Percentiles rank a stretch among this genome's conserved stretches.
Evolutionary conservation across 305 asterid species (phyloP).

Genomic region (Fraxinus sp.): DNA sequence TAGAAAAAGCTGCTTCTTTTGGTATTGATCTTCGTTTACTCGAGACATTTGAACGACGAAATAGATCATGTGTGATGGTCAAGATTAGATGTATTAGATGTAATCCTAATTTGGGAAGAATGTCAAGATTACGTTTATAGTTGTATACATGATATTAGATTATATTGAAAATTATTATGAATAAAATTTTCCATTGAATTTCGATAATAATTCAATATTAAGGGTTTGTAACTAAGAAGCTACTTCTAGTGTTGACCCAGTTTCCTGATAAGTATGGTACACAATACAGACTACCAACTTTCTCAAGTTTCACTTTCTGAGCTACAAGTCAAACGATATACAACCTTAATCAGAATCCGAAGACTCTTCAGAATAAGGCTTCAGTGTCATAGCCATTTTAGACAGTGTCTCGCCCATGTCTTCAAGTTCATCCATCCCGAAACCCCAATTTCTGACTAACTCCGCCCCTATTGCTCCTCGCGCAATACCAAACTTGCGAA

Average conservation of each 20-base stretch:
- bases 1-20: background rate
- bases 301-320: background rate
- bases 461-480: conserved; percentile 70
- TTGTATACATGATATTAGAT: too few relatives aligned
- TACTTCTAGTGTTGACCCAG: background rate
- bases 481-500: conserved; percentile 60
- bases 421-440: conserved; percentile 67
- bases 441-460: conserved; percentile 73
- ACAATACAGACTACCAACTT: background rate
- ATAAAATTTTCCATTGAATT: too few relatives aligned
- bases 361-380: conserved; percentile 44
- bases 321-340: background rate
- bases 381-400: conserved; percentile 52
- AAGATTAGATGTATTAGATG: background rate
- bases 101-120: background rate
- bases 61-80: background rate
- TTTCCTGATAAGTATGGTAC: background rate
- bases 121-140: background rate
- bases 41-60: background rate
- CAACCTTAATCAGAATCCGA: conserved; percentile 68
- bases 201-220: background rate
- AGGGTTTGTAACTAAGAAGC: background rate
- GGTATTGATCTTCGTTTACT: background rate
- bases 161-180: too few relatives aligned
- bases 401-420: conserved; percentile 74